phyloP scores from a whole-genome alignment of 177 flowering plant genomes.

The Vitis hybrid region DNA sequence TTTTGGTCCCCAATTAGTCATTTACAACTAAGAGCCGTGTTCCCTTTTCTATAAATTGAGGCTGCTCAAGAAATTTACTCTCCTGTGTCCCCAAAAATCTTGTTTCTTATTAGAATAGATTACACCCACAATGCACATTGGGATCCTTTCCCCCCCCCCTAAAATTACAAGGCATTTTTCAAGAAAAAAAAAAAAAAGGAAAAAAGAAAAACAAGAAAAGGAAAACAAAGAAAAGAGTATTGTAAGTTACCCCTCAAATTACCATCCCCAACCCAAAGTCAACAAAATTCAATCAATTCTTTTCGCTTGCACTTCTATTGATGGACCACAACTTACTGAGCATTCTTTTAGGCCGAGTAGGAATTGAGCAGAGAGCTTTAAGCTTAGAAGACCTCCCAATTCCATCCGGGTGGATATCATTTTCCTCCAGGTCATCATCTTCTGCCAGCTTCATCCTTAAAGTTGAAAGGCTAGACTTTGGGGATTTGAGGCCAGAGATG shows the following conservation, averaged over 20 bases:
- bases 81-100: conserved; percentile 12
- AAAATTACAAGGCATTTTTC: conserved; percentile 24
- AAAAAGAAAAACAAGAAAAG: too few species aligned
- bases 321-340: conserved; percentile 78
- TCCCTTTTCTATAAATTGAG: conserved; percentile 6
- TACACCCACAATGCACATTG: conserved; percentile 39
- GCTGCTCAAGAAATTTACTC: conserved; percentile 9
- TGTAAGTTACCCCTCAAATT: conserved; percentile 19
- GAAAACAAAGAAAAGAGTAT: too few species aligned
- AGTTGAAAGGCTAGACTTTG: conserved; percentile 63
- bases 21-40: conserved; percentile 11
- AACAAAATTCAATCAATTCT: conserved; percentile 43
- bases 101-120: conserved; percentile 31
- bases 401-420: conserved; percentile 31
- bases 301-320: conserved; percentile 58
- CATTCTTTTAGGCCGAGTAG: conserved; percentile 74
- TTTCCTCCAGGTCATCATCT: conserved; percentile 62
- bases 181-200: conserved; percentile 6
- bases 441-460: conserved; percentile 74
- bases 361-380: conserved; percentile 53
- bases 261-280: conserved; percentile 15
- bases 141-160: conserved; percentile 20
- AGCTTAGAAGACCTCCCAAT: conserved; percentile 44
- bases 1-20: conserved; percentile 20
- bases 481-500: conserved; percentile 67